Base-by-base conservation (phyloP, 331 rosid species). In the Erythrophleum ivorense region DNA sequence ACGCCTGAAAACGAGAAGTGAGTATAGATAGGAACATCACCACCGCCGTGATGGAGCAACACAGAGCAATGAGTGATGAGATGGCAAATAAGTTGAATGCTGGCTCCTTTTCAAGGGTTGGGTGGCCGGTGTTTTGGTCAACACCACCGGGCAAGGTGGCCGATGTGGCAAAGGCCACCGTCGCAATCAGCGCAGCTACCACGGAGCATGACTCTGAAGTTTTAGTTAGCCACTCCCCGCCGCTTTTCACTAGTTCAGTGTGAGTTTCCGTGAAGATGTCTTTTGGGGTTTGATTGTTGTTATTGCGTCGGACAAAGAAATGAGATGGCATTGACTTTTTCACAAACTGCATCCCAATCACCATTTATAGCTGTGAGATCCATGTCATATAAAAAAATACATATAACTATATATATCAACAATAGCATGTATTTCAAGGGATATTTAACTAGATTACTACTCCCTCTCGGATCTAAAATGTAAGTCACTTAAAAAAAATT, bases 71-170 rank as follows among this genome's bases (percentile, higher is more conserved):
- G 24, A 65, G 24, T 65, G 71, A 65, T 16, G 71, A 16, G 48
- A 65, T 38, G 71, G 71, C 71, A 65, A 36, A 65, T 5, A 65
- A 24, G 2, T 18, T 38, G 71, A 65, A 65, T 65, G 71, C 71
- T 14, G 69, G 69, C 18, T 63, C 43, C 69, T 18, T 14, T 63
- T 63, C 43, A 6, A 63, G 45, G 3, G 16, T 63, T 33, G 69
- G 69, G n/a, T 14, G 69, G 69, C 69, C 69, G 43, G 13, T 38
- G 6, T 38, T 16, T 41, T 16, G 15, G 49, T 58, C 64, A 58
- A 36, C 24, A 18, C 71, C 71, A 3, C 49, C 71, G 5, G 49
- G 71, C 48, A 65, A n/a, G 13, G 71, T 36, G 29, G 71, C 49
- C 13, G 71, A 16, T 15, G 49, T 65, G 4, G 71, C 71, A 16